Evolutionary conservation across 176 grass and related monocot species (phyloP), one percentile per base, ranked within the genome.

Genomic region (Chloris gayana): DNA sequence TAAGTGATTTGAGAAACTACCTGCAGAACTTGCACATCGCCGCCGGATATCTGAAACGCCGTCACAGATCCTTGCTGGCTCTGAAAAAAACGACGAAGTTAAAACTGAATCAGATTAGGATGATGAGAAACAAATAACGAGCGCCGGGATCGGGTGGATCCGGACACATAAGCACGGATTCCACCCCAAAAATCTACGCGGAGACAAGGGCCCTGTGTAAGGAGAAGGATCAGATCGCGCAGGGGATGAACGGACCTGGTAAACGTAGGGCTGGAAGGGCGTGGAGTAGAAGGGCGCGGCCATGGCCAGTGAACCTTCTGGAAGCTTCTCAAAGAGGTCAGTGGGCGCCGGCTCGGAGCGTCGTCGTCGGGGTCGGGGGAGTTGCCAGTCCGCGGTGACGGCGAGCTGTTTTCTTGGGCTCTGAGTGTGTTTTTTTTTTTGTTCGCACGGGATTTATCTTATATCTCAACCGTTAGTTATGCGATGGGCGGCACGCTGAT

Each of bases 221-320:
- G 25, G 10, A 53, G 44, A 57, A 45, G 2, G 31, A 50, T 82
- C 80, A 74, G 80, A 83, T 83, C 74, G 32, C 39, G 38, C n/a
- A 41, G 33, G 31, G 72, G 34, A 66, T 35, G 31, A 21, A 44
- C 44, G 9, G 50, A 98, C 96, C 92, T 98, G 86, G 89, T 98
- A 93, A 71, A 98, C 88, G 76, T 95, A 98, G 83, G 96, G 90
- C 86, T 98, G 92, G 86, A 98, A 95, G 22, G 90, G 92, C 72
- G 90, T 89, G 9, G 92, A 88, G 79, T 86, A 95, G 84, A 98
- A 95, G 39, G 96, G 96, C 41, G 96, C 96, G 68, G 96, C 96
- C 96, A 98, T 98, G 86, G 88, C 61, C 58, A 39, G 59, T 14
- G 65, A 58, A 13, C 65, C n/a, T 81, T 85, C 77, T 47, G 45